Evolutionary conservation across 805 yeast genomes (phyloP).

Genomic region (Candida maesae): DNA sequence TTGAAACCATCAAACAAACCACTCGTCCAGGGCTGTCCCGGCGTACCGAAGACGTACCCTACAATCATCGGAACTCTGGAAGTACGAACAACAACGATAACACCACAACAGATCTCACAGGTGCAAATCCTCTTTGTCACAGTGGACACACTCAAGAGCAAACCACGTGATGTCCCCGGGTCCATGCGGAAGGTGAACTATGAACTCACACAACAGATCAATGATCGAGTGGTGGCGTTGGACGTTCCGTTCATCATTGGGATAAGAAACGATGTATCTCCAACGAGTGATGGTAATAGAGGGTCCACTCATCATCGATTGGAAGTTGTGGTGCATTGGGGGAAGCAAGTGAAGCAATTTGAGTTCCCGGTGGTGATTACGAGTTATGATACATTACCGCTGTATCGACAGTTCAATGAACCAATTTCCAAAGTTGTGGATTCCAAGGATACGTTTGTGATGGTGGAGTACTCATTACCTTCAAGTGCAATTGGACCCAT

Average conservation of each 20-base stretch:
- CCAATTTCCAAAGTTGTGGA: slow-evolving; percentile 40
- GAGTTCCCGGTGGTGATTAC: slow-evolving; percentile 52
- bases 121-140: slow-evolving; percentile 48
- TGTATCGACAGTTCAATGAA: slow-evolving; percentile 52
- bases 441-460: slow-evolving; percentile 46
- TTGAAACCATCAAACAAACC: slow-evolving; percentile 50
- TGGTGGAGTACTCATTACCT: slow-evolving; percentile 44
- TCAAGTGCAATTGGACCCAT: slow-evolving; percentile 56
- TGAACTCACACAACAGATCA: slow-evolving; percentile 34
- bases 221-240: slow-evolving; percentile 44
- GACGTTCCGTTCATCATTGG: slow-evolving; percentile 60
- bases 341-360: slow-evolving; percentile 14
- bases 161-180: slow-evolving; percentile 32
- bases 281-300: slow-evolving; percentile 47
- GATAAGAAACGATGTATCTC: slow-evolving; percentile 47
- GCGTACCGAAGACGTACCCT: slow-evolving; percentile 58
- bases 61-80: slow-evolving; percentile 55
- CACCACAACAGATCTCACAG: slow-evolving; percentile 43
- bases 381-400: slow-evolving; percentile 53
- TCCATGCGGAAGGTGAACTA: slow-evolving; percentile 29
- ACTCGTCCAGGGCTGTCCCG: slow-evolving; percentile 65
- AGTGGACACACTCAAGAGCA: slow-evolving; percentile 44
- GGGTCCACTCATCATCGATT: slow-evolving; percentile 40
- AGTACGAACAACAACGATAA: slow-evolving; percentile 47
- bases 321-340: slow-evolving; percentile 29